phyloP scores from a whole-genome alignment of 352 stramenopile species.

The Aphanomyces astaci region DNA sequence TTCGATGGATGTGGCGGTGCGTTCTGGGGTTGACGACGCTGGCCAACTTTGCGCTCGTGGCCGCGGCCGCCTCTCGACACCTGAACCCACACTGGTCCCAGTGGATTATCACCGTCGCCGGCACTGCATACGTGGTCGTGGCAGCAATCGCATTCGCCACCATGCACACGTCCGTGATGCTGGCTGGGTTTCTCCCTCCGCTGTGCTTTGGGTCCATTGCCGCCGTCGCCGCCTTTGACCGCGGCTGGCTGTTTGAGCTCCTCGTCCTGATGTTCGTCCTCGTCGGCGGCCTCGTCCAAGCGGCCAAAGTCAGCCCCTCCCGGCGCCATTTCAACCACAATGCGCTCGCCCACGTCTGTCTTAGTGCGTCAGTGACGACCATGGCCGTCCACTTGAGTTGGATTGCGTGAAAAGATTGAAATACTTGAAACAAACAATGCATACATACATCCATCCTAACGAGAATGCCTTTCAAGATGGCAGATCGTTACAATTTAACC shows the following conservation, averaged over 20 bases:
- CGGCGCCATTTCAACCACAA: constrained; percentile 86
- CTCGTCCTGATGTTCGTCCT: constrained; percentile 76
- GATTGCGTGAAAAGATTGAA: not conserved
- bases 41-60: constrained; percentile 77
- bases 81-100: constrained; percentile 61
- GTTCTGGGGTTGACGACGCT: constrained; percentile 75
- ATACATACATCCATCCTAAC: no score
- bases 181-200: constrained; percentile 68
- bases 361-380: constrained; percentile 71
- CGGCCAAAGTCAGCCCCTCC: constrained; percentile 69
- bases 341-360: constrained; percentile 74
- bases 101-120: constrained; percentile 57
- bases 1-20: constrained; percentile 72
- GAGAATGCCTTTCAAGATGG: no score
- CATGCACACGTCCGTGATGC: constrained; percentile 77
- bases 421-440: no score
- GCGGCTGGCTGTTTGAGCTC: constrained; percentile 75
- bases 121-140: constrained; percentile 50
- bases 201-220: constrained; percentile 69
- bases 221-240: constrained; percentile 71
- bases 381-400: constrained; percentile 64
- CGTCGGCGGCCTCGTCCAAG: constrained; percentile 67
- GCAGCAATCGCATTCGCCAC: constrained; percentile 72
- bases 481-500: no score
- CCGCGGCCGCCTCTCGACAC: constrained; percentile 63